Evolutionary conservation across 2,329 filamentous ascomycete genomes (phyloP).

Genomic region (Diplodia corticola): DNA sequence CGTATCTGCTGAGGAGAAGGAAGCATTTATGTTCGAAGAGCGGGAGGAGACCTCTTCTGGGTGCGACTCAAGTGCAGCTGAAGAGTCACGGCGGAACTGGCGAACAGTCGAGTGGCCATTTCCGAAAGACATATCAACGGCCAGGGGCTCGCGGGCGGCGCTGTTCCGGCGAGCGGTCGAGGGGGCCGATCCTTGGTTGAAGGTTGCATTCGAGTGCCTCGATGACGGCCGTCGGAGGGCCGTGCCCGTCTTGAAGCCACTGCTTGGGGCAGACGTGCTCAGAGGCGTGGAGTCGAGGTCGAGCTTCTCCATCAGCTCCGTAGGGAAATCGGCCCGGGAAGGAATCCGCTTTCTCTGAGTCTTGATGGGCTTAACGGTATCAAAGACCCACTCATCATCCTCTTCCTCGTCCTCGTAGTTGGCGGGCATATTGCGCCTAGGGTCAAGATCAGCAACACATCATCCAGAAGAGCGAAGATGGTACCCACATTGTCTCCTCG

Average conservation of each 20-base stretch:
- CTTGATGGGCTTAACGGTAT: constrained; percentile 75
- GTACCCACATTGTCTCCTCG: constrained; percentile 76
- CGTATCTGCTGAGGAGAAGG: constrained; percentile 18
- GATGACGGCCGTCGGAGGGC: constrained; percentile 33
- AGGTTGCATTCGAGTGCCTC: constrained; percentile 44
- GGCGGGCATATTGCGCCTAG: constrained; percentile 63
- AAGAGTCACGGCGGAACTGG: constrained; percentile 86
- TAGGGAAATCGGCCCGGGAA: constrained; percentile 43
- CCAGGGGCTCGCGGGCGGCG: constrained; percentile 70
- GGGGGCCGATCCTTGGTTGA: constrained; percentile 40
- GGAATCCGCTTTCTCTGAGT: constrained; percentile 49
- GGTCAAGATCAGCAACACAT: constrained; percentile 4
- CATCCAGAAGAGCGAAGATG: not conserved
- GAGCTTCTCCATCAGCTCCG: constrained; percentile 43
- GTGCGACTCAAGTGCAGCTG: constrained; percentile 43
- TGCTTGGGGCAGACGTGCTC: constrained; percentile 39
- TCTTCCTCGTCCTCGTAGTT: constrained; percentile 52
- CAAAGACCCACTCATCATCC: constrained; percentile 91
- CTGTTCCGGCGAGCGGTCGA: constrained; percentile 49
- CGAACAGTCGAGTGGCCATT: constrained; percentile 90
- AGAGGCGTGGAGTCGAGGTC: constrained; percentile 48
- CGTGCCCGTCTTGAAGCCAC: constrained; percentile 29
- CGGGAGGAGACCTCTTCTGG: constrained; percentile 14
- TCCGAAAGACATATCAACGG: constrained; percentile 88
- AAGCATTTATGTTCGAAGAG: not conserved